Evolutionary conservation across 495 filamentous ascomycete genomes (phyloP), one percentile per base, ranked within the genome.

Genomic region (Poronia punctata): DNA sequence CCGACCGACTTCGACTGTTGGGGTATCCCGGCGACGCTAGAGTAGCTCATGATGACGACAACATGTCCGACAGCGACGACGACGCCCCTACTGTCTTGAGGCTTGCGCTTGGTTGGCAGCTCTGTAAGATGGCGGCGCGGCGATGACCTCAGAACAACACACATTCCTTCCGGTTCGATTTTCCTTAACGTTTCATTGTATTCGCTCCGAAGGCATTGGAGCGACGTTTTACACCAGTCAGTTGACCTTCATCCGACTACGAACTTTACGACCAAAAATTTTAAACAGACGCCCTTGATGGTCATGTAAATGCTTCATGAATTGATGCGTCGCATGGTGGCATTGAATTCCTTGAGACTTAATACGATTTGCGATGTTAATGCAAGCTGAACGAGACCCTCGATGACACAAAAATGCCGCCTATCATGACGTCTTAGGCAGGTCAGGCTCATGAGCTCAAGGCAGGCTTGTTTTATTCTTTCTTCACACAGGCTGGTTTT

Each of bases 181-280:
- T 40, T 39, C 12, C 35, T 46, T 49, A 53, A 53, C 35, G 45
- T 36, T 48, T 52, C 53, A 47, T 54, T 62, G 58, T 62, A 61
- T 62, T 62, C 54, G 45, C 49, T 52, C 44, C 46, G 14, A 53
- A 59, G 54, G 45, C 44, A 41, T 52, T 43, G 53, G 53, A 59
- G 54, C 35, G 43, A 27, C 53, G 52, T 57, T 36, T 47, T 50
- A 46, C 53, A 45, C 51, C 33, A 35, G 49, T 49, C 47, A 48
- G 32, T 48, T 46, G 40, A 53, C 53, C 51, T n/a, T n/a, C n/a
- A 56, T 48, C 54, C 50, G 54, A 50, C 62, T 50, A 64, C 51
- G 61, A 65, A 51, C 52, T 55, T 67, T 52, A 66, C 57, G 62
- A 66, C 57, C 56, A 50, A 52, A 52, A 52, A 51, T 61, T 60